phyloP scores from a whole-genome alignment of 768 basidiomycete species.

The Udeniomyces megalosporus region DNA sequence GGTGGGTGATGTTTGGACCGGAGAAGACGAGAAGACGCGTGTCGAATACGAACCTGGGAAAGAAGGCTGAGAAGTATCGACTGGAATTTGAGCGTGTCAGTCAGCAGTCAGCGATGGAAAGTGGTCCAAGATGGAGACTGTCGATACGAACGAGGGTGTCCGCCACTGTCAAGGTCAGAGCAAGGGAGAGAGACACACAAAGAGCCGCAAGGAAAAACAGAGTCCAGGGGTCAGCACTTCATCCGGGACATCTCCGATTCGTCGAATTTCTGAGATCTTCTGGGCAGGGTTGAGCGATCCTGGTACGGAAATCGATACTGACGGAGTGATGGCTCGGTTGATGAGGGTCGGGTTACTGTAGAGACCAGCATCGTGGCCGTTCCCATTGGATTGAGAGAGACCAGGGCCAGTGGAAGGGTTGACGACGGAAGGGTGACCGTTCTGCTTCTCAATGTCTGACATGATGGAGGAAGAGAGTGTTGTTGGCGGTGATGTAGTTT shows the following conservation, averaged over 20 bases:
- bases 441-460: background rate
- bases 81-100: background rate
- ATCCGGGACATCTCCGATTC: background rate
- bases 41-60: slow-evolving; percentile 3
- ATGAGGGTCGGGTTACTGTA: background rate
- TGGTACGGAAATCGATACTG: no score
- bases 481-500: background rate
- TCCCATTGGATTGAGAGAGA: background rate
- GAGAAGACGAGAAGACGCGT: background rate
- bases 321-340: slow-evolving; percentile 12
- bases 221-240: background rate
- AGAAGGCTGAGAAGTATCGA: slow-evolving; percentile 9
- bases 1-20: background rate
- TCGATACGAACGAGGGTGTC: slow-evolving; percentile 1
- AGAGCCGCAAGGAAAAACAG: no score
- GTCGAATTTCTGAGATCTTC: background rate
- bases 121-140: background rate
- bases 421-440: no score
- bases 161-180: background rate
- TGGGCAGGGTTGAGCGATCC: no score
- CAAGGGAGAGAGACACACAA: background rate
- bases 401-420: background rate
- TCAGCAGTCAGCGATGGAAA: background rate
- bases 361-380: background rate
- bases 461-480: background rate